These are phyloP conservation scores for Sporothrix protearum DNA, from an alignment of 2,329 filamentous ascomycete genomes.

Conservation along the genomic window DNA sequence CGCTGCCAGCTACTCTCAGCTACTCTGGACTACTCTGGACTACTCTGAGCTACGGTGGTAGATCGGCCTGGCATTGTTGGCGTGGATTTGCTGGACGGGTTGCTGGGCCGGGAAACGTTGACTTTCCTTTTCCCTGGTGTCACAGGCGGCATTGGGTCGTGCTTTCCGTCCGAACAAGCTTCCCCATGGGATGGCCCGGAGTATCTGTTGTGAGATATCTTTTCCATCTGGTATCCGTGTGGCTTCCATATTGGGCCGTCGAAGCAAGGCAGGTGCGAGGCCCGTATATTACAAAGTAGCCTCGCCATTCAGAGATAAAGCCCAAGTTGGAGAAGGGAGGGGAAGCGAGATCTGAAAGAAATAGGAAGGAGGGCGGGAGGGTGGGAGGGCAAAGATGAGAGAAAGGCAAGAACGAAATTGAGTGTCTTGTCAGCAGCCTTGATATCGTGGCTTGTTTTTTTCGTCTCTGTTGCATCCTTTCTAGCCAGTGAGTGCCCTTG, in stretches of 20 bases:
- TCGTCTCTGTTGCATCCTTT: neutral
- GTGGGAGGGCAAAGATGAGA: neutral
- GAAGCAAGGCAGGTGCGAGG: neutral
- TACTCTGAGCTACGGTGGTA: neutral
- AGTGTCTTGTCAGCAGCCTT: neutral
- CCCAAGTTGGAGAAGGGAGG: neutral
- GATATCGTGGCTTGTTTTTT: neutral
- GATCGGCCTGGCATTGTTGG: neutral
- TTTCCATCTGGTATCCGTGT: neutral
- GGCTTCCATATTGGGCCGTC: neutral
- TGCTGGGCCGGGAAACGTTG: conserved; percentile 11
- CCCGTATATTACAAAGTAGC: neutral
- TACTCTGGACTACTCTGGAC: neutral
- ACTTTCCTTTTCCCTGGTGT: neutral
- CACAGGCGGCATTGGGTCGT: conserved; percentile 10
- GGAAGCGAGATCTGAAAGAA: neutral
- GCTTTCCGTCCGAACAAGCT: conserved; percentile 9
- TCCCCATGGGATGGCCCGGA: neutral
- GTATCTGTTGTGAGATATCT: neutral
- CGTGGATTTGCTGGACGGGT: neutral
- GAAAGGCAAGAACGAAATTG: neutral
- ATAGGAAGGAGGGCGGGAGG: neutral
- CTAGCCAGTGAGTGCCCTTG: neutral
- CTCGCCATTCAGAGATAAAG: neutral
- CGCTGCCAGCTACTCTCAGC: neutral